phyloP scores from a whole-genome alignment of 805 yeast species.

The Isabelozyma pseudorhagii region DNA sequence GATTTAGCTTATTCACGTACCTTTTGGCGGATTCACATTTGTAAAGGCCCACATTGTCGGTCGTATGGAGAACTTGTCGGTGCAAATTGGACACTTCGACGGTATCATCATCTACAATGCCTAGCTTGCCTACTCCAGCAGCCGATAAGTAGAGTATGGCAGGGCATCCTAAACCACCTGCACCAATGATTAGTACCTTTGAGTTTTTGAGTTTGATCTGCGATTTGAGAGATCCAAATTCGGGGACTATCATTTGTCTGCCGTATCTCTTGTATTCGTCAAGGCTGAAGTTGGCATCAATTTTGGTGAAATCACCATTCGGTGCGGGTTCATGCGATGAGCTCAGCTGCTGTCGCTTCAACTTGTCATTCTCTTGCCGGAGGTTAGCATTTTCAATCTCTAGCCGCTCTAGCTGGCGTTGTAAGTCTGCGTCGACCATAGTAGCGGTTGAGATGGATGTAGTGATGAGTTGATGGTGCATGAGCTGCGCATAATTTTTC shows the following conservation, averaged over 20 bases:
- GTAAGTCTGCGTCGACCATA: slow-evolving; percentile 5
- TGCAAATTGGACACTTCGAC: slow-evolving; percentile 88
- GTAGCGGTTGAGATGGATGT: too few relatives aligned
- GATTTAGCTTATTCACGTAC: slow-evolving; percentile 58
- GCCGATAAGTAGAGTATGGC: slow-evolving; percentile 81
- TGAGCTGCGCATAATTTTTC: too few relatives aligned
- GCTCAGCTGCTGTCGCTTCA: not conserved
- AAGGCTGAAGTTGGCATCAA: slow-evolving; percentile 24
- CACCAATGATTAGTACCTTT: slow-evolving; percentile 79
- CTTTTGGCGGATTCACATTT: slow-evolving; percentile 79
- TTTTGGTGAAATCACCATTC: slow-evolving; percentile 1
- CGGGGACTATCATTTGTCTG: slow-evolving; percentile 91
- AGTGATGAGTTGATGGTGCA: too few relatives aligned
- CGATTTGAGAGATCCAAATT: slow-evolving; percentile 47
- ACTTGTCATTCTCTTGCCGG: not conserved
- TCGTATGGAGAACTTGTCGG: slow-evolving; percentile 79
- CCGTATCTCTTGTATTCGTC: slow-evolving; percentile 87
- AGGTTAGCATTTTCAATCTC: slow-evolving; percentile 14
- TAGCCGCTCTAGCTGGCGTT: slow-evolving; percentile 15
- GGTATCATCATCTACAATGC: slow-evolving; percentile 81
- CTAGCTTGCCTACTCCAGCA: slow-evolving; percentile 82
- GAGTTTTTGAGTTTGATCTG: slow-evolving; percentile 61
- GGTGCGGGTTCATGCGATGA: not conserved
- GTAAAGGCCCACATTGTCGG: slow-evolving; percentile 59
- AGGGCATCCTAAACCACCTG: slow-evolving; percentile 97